Evolutionary conservation across 2,329 filamentous ascomycete genomes (phyloP), one percentile per base, ranked within the genome.

Genomic region (Talaromyces verruculosus): DNA sequence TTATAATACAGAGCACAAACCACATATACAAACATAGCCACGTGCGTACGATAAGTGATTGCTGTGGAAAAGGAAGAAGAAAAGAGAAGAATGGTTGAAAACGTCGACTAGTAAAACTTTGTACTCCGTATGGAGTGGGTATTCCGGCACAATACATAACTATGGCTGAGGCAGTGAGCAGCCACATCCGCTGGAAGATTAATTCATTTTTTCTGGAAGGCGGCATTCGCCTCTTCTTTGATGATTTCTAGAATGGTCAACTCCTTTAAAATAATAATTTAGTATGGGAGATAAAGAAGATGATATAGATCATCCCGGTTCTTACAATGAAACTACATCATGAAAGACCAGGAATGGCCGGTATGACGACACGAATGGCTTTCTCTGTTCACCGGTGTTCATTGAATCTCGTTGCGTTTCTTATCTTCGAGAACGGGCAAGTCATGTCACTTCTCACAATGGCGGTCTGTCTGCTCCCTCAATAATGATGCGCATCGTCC

Each of bases 391-490:
- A 57, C 49, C 49, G 62, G 28, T 58, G 3, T 43, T 30, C 19
- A 7, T 22, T 6, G 33, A 22, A 22, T 11, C 5, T 15, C 22
- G 17, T 17, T 11, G 15, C 51, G 60, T 51, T 43, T 17, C n/a
- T 55, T 19, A n/a, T 55, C 49, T 53, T 53, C 49, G 8, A 53
- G 49, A 55, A 55, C 8, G 5, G 30, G 30, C 33, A 35, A 37
- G 53, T 39, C 53, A 25, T 57, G 30, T 39, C 53, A 22, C 30
- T 22, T 33, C n/a, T 58, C 30, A 45, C 41, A 64, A 58, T 64
- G 62, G 62, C 62, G 62, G 62, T 64, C 62, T 64, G 61, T 41
- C 39, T 57, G 55, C 22, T 43, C 22, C 28, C 19, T 6, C 15
- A 25, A 59, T 2, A n/a, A 28, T 45, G 13, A 60, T 45, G 37